A percentile compares a stretch with the other conserved stretches of the same genome.
These are phyloP conservation scores for Diaporthe citrichinensis DNA, from an alignment of 2,329 filamentous ascomycete species.

Conservation along the genomic window DNA sequence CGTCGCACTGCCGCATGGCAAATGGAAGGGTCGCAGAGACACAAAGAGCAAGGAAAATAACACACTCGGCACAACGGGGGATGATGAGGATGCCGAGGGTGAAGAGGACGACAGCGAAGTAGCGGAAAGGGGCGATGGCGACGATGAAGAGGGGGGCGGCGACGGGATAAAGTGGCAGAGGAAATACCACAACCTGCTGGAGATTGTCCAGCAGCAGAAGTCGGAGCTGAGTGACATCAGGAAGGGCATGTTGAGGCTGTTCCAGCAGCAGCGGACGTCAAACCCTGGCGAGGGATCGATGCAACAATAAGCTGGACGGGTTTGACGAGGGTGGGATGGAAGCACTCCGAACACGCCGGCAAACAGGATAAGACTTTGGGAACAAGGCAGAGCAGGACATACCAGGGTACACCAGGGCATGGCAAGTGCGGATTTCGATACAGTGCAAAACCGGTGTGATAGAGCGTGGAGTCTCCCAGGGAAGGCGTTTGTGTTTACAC, in stretches of 20 bases:
- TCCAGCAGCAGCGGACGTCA: conserved; percentile 18
- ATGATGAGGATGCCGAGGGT: conserved; percentile 40
- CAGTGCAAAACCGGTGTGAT: not conserved
- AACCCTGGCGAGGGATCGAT: not conserved
- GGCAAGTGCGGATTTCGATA: not conserved
- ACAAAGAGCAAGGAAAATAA: conserved; percentile 19
- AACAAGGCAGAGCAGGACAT: not conserved
- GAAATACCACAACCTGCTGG: conserved; percentile 71
- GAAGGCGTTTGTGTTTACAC: conserved; percentile 10
- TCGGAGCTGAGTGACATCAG: conserved; percentile 63
- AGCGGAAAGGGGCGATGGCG: conserved; percentile 38
- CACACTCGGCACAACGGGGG: conserved; percentile 41
- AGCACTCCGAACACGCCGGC: no score
- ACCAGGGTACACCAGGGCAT: not conserved
- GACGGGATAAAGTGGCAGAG: conserved; percentile 60
- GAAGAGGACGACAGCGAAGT: conserved; percentile 46
- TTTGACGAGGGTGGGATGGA: not conserved
- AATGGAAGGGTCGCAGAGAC: conserved; percentile 53
- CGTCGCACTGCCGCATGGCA: conserved; percentile 60
- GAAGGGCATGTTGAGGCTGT: conserved; percentile 56
- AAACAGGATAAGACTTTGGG: not conserved
- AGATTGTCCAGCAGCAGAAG: conserved; percentile 71
- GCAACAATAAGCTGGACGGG: not conserved
- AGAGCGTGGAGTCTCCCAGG: conserved; percentile 15
- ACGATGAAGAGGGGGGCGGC: conserved; percentile 43